Percentiles rank a stretch among this genome's conserved stretches.
These are phyloP conservation scores for Oryza officinalis DNA, from an alignment of 176 grass and related monocot genomes.

Conservation along the genomic window DNA sequence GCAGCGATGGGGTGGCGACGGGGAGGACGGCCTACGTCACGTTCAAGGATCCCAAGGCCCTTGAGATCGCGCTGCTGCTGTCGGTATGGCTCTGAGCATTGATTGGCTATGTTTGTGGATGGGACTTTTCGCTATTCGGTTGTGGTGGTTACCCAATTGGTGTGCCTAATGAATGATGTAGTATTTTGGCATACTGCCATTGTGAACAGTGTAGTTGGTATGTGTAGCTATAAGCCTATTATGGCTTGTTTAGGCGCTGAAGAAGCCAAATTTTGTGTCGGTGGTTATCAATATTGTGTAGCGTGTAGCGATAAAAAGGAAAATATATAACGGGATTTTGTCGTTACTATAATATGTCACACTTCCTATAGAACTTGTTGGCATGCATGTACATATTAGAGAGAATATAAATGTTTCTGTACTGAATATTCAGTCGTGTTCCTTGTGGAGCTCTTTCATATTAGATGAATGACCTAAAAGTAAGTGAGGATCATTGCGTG, in stretches of 20 bases:
- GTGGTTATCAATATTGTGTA: neutral
- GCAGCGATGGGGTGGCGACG: constrained; percentile 53
- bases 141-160: neutral
- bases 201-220: constrained; percentile 23
- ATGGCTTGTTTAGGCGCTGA: neutral
- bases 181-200: neutral
- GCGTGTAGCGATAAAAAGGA: neutral
- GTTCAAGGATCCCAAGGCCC: constrained; percentile 88
- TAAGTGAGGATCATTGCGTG: constrained; percentile 14
- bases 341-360: neutral
- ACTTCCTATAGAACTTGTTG: neutral
- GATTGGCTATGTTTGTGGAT: neutral
- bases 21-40: constrained; percentile 81
- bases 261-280: neutral
- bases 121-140: neutral
- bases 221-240: neutral
- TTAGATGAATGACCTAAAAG: neutral
- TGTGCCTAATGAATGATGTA: neutral
- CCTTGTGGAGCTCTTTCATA: neutral
- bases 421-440: neutral
- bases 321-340: neutral
- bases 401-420: neutral
- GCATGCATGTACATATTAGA: neutral
- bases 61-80: constrained; percentile 86
- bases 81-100: constrained; percentile 48